Evolutionary conservation across 2,329 filamentous ascomycete genomes (phyloP).

Genomic region (Trichophyton schoenleinii): DNA sequence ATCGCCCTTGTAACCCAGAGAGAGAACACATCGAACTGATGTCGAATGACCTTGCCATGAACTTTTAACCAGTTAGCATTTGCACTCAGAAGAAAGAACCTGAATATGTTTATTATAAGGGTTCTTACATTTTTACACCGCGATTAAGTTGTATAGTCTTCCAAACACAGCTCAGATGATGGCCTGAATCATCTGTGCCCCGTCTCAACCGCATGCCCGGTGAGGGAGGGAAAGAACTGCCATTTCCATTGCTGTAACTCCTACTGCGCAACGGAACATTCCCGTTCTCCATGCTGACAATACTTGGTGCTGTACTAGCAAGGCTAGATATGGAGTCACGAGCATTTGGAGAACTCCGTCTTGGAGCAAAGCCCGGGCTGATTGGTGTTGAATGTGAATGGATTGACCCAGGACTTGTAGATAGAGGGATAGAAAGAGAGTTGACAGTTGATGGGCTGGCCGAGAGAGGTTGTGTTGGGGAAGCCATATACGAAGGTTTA

Average conservation of each 20-base stretch:
- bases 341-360: neutral
- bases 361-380: neutral
- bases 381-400: neutral
- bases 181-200: neutral
- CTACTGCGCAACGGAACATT: neutral
- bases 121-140: neutral
- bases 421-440: neutral
- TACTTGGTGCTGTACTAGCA: neutral
- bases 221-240: neutral
- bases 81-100: neutral
- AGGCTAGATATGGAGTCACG: neutral
- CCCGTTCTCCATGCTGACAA: neutral
- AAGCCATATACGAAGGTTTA: neutral
- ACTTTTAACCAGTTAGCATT: neutral
- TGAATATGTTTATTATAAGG: neutral
- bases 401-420: neutral
- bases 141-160: neutral
- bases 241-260: neutral
- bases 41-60: neutral
- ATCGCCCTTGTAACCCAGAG: conserved; percentile 6
- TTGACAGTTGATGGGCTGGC: neutral
- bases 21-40: conserved; percentile 5
- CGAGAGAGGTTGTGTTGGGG: neutral
- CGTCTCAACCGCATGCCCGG: neutral
- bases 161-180: neutral